Conservation (phyloP, 1,284 basidiomycete species). For the Coriolopsis trogii region DNA sequence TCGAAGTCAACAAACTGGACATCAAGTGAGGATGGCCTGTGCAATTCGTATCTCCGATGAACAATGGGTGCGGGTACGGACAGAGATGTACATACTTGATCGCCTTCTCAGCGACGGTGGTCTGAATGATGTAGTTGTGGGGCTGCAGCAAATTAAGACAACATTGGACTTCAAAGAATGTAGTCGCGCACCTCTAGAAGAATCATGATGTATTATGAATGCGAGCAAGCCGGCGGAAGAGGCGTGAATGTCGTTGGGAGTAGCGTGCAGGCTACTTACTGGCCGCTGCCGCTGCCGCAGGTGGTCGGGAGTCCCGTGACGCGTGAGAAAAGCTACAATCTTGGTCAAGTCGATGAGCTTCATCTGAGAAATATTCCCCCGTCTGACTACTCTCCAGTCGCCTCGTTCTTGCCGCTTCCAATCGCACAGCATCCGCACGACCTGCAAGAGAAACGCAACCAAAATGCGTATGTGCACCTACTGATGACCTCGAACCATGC, state of each 20-base stretch:
- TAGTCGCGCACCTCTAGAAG: constrained; percentile 62
- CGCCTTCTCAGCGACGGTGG: constrained; percentile 89
- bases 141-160: constrained; percentile 49
- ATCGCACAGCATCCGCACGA: constrained; percentile 1
- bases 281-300: no score
- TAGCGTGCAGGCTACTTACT: no score
- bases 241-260: constrained; percentile 12
- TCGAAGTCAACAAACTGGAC: constrained; percentile 98
- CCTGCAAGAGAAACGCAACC: constrained; percentile 13
- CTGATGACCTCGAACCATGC: neutral
- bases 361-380: constrained; percentile 26
- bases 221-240: neutral
- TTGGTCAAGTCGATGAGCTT: constrained; percentile 5
- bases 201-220: no score
- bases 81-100: constrained; percentile 60
- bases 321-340: constrained; percentile 24
- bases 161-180: neutral
- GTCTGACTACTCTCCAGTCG: constrained; percentile 13
- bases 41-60: neutral
- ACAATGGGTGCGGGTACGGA: neutral
- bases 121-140: constrained; percentile 92
- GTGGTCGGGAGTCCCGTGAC: constrained; percentile 20
- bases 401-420: constrained; percentile 1
- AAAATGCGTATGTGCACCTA: constrained; percentile 37
- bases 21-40: constrained; percentile 87